Base-by-base conservation (phyloP, 1,284 basidiomycete species). In the Mycena citricolor region DNA sequence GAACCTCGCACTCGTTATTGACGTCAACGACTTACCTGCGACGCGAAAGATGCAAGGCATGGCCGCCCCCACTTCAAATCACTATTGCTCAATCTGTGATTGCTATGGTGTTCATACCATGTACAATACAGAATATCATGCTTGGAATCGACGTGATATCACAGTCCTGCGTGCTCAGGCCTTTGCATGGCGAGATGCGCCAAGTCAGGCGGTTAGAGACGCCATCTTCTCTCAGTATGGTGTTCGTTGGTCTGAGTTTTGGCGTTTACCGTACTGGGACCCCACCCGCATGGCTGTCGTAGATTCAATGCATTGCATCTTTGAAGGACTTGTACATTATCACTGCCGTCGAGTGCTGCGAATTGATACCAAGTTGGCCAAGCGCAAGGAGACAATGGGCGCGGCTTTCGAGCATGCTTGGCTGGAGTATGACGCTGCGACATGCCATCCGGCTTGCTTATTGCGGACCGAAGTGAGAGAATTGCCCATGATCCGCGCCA, bases 261-360 rank as follows among this genome's bases (percentile, higher is more conserved):
- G 64, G 42, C 32, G 48, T 4, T 57, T 72, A 1, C 55, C 58
- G 0, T 70, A 70, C 39, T 71, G 67, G 66, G 47, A 68, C 42
- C 62, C 67, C 1, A 43, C 58, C 19, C 24, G 32, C 3, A 65
- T 54, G 31, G 52, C 57, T 1, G 56, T 63, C 2, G 42, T 68
- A 14, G 66, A 70, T 39, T 44, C 62, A 3, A 67, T 71, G 66
- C 68, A 71, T 42, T 55, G 54, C 7, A 51, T 61, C 4, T 61
- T 58, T 34, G 57, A 68, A 0, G 59, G 59, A 14, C 32, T 58
- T 7, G 39, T 63, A n/a, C n/a, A n/a, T n/a, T n/a, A n/a, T n/a
- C 65, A 67, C 37, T 47, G 48, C 30, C 46, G 58, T 1, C 30
- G 45, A 1, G 35, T 64, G 2, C 65, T 63, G 51, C 49, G 59